phyloP scores from a whole-genome alignment of 345 rosid species.

The Moringa oleifera region DNA sequence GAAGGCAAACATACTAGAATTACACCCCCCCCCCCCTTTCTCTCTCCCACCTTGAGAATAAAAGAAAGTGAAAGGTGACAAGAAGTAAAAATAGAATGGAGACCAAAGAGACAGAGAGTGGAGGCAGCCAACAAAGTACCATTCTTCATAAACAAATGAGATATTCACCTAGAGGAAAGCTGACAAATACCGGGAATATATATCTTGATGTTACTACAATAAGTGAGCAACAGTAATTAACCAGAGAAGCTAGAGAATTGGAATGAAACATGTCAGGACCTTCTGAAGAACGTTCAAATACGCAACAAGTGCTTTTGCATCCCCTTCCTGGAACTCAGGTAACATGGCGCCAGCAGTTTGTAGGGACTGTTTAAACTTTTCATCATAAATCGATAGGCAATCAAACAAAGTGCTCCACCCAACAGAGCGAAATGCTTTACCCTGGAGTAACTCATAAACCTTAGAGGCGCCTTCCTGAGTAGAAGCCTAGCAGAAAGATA shows the following conservation, averaged over 20 bases:
- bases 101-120: too few species aligned
- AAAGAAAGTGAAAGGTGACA: too few species aligned
- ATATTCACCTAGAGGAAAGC: not conserved
- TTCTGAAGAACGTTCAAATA: conserved; percentile 91
- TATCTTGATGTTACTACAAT: too few species aligned
- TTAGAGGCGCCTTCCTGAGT: conserved; percentile 90
- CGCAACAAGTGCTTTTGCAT: conserved; percentile 94
- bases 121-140: not conserved
- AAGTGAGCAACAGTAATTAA: not conserved
- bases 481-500: conserved; percentile 59
- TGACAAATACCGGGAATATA: not conserved
- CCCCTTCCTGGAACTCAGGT: conserved; percentile 92
- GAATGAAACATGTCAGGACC: conserved; percentile 35
- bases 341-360: conserved; percentile 83
- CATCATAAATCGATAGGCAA: conserved; percentile 80
- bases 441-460: conserved; percentile 84
- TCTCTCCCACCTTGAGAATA: too few species aligned
- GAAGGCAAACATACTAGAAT: too few species aligned
- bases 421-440: conserved; percentile 79
- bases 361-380: conserved; percentile 83
- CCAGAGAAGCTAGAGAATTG: not conserved
- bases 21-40: too few species aligned
- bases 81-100: too few species aligned
- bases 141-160: not conserved
- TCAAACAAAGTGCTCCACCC: conserved; percentile 95